Evolutionary conservation across 305 asterid genomes (phyloP), one percentile per base, ranked within the genome.

Genomic region (Fraxinus paxiana): DNA sequence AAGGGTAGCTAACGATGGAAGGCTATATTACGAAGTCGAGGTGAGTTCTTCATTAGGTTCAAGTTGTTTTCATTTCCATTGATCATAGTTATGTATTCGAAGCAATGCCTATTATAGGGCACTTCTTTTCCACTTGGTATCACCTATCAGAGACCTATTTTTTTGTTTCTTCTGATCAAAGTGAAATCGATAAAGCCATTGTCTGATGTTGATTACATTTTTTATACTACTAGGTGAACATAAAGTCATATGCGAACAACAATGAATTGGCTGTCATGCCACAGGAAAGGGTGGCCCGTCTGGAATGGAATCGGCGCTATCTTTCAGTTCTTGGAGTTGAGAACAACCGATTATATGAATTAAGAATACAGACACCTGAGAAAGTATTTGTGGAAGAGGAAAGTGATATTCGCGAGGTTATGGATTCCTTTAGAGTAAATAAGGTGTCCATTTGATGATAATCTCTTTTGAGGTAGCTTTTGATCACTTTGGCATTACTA

Each of bases 291-390:
- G 92, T 95, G 87, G 95, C 84, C 61, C 86, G 93, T 76, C 82
- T 92, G 82, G 98, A 95, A 86, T 94, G 99, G 98, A 82, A 95
- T 77, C 87, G 97, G 72, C 94, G 93, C 73, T 95, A 94, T 77
- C 97, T 94, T 75, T 92, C 99, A 0, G 96, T 95, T 82, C 97
- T 94, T 79, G 98, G 99, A 88, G 99, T 95, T 73, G 98, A 92
- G 90, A 95, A 95, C 88, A 95, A 94, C 80, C 85, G 88, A 35
- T 82, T 95, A 22, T 95, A 95, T 37, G 96, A 87, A 72, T 77
- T 94, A 73, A 87, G 99, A 82, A 80, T 94, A 78, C 98, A 96
- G 80, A 86, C 95, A 12, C 99, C 99, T 2, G 98, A 92, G 75
- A 94, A 88, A 26, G 89, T 90, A 34, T 95, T 94, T 79, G 86